A percentile compares a stretch with the other conserved stretches of the same genome.
Evolutionary conservation across 495 filamentous ascomycete species (phyloP).

Genomic region (Penicillium robsamsonii): DNA sequence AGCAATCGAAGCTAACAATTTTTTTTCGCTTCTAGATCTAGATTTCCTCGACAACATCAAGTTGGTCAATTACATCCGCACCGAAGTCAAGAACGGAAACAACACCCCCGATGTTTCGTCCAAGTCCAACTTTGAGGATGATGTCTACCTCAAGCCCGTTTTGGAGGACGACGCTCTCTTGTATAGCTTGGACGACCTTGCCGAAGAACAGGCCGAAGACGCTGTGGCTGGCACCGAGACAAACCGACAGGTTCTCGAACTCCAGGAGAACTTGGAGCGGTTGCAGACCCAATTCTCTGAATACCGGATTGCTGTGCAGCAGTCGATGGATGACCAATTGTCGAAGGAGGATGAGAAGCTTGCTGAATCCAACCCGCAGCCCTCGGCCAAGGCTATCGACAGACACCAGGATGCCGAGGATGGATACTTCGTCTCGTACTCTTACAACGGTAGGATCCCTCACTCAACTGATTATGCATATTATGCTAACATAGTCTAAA

Average conservation of each 20-base stretch:
- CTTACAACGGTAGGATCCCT: conserved; percentile 61
- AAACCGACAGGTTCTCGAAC: conserved; percentile 59
- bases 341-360: conserved; percentile 46
- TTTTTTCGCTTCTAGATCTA: conserved; percentile 45
- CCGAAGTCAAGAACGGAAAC: conserved; percentile 52
- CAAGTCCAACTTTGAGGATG: conserved; percentile 61
- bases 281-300: conserved; percentile 66
- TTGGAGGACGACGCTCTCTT: conserved; percentile 89
- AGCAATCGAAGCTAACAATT: conserved; percentile 19
- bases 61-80: conserved; percentile 78
- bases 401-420: conserved; percentile 44
- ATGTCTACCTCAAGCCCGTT: conserved; percentile 75
- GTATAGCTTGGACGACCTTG: conserved; percentile 76
- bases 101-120: conserved; percentile 54
- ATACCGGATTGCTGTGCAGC: conserved; percentile 66
- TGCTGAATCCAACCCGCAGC: conserved; percentile 19
- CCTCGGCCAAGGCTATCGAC: conserved; percentile 14
- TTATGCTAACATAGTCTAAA: conserved; percentile 29
- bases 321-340: conserved; percentile 71
- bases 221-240: conserved; percentile 31
- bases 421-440: conserved; percentile 81
- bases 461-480: background rate
- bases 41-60: conserved; percentile 84
- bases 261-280: conserved; percentile 65
- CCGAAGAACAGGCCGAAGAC: conserved; percentile 35